These are phyloP conservation scores for Gymnopilus junonius DNA, from an alignment of 768 basidiomycete species.

Conservation along the genomic window DNA sequence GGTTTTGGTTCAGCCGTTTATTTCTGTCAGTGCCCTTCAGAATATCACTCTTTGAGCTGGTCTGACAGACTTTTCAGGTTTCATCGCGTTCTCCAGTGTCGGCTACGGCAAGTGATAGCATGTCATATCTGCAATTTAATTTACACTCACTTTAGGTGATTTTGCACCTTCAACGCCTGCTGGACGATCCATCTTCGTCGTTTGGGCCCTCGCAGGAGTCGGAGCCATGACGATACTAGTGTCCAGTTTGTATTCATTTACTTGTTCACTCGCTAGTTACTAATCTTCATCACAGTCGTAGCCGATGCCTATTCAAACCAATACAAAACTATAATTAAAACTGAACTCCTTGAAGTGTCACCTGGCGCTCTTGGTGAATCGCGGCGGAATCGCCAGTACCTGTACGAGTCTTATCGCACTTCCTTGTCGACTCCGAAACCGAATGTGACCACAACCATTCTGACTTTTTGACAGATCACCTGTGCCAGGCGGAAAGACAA, in stretches of 20 bases:
- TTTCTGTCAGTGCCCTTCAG: slow-evolving; percentile 59
- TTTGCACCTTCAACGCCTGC: slow-evolving; percentile 62
- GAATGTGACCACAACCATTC: background rate
- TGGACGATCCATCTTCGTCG: slow-evolving; percentile 76
- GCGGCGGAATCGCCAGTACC: background rate
- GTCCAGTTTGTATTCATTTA: slow-evolving; percentile 50
- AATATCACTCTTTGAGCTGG: background rate
- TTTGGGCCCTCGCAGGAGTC: slow-evolving; percentile 80
- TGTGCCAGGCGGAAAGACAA: background rate
- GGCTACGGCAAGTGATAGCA: slow-evolving; percentile 53
- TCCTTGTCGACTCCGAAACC: background rate
- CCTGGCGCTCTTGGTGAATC: background rate
- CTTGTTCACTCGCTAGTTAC: background rate
- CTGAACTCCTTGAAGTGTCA: slow-evolving; percentile 25
- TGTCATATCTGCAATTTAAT: background rate
- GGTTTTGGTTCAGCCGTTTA: slow-evolving; percentile 64
- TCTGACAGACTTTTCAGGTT: slow-evolving; percentile 45
- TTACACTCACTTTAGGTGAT: slow-evolving; percentile 48
- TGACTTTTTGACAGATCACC: background rate
- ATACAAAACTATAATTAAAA: slow-evolving; percentile 62
- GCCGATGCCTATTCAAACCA: slow-evolving; percentile 67
- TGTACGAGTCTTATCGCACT: slow-evolving; percentile 5
- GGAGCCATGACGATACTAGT: slow-evolving; percentile 77
- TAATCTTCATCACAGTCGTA: slow-evolving; percentile 13
- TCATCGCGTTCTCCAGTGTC: slow-evolving; percentile 74